A percentile compares a stretch with the other conserved stretches of the same genome.
Evolutionary conservation across 768 basidiomycete genomes (phyloP).

Genomic region (Xanthoconium stramineum): DNA sequence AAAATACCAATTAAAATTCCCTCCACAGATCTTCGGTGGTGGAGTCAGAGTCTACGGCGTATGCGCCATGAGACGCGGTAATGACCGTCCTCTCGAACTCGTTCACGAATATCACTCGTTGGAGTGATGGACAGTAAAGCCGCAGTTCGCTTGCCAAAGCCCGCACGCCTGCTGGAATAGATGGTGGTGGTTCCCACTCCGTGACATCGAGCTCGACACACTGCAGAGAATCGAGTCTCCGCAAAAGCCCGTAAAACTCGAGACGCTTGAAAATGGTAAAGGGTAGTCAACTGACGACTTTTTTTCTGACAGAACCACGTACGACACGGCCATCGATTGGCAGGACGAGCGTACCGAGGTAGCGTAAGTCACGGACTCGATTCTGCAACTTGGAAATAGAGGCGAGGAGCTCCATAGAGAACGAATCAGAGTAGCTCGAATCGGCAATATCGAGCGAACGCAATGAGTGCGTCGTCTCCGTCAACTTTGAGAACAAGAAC

Average conservation of each 20-base stretch:
- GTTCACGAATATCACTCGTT: constrained; percentile 56
- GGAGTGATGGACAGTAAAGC: constrained; percentile 53
- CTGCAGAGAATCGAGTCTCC: constrained; percentile 47
- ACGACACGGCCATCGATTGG: constrained; percentile 44
- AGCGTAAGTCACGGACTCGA: constrained; percentile 42
- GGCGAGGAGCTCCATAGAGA: constrained; percentile 51
- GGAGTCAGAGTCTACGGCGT: constrained; percentile 25
- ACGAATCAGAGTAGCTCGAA: constrained; percentile 51
- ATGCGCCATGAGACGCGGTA: constrained; percentile 34
- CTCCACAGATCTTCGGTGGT: constrained; percentile 30
- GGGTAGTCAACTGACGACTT: not conserved
- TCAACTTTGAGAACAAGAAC: constrained; percentile 45
- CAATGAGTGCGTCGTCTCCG: constrained; percentile 41
- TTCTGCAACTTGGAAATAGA: constrained; percentile 36
- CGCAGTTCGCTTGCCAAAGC: constrained; percentile 59
- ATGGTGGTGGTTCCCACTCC: constrained; percentile 60
- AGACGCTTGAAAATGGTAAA: constrained; percentile 44
- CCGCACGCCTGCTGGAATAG: constrained; percentile 49
- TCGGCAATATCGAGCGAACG: constrained; percentile 62
- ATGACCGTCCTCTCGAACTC: constrained; percentile 56
- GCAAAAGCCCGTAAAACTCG: constrained; percentile 57
- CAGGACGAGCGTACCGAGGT: constrained; percentile 62
- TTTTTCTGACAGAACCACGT: constrained; percentile 18
- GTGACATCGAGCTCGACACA: constrained; percentile 64
- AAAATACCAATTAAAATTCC: constrained; percentile 26